These are phyloP conservation scores for Erysimum pusillum DNA, from an alignment of 441 rosid genomes.

Conservation along the genomic window DNA sequence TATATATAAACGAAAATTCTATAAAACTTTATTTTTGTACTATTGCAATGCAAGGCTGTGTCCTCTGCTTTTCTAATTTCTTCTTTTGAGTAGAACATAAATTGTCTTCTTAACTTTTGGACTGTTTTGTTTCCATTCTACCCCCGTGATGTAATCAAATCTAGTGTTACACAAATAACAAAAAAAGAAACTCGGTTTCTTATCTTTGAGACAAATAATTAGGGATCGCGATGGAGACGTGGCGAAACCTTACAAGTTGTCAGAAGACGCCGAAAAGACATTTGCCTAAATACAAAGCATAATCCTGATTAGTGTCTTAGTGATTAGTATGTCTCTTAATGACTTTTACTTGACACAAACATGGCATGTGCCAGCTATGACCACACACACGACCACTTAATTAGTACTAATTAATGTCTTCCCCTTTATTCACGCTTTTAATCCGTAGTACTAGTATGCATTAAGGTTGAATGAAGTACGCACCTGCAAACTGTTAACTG, in stretches of 20 bases:
- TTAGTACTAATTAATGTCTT: background rate
- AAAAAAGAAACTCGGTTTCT: background rate
- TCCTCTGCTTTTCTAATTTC: background rate
- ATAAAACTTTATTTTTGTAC: background rate
- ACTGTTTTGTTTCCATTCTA: constrained; percentile 27
- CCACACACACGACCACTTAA: constrained; percentile 43
- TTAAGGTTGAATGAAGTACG: constrained; percentile 4
- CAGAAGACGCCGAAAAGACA: constrained; percentile 40
- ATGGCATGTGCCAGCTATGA: constrained; percentile 45
- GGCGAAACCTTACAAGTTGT: constrained; percentile 36
- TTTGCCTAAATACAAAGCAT: constrained; percentile 46
- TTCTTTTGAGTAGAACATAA: background rate
- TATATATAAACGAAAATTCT: background rate
- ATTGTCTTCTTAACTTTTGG: constrained; percentile 14
- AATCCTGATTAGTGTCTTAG: constrained; percentile 34
- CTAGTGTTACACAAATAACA: constrained; percentile 22
- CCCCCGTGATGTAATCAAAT: constrained; percentile 42
- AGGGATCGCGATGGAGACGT: constrained; percentile 30
- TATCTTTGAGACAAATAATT: constrained; percentile 15
- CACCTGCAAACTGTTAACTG: constrained; percentile 25
- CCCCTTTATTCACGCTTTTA: constrained; percentile 24
- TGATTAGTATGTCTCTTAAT: constrained; percentile 37
- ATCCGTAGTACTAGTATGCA: background rate
- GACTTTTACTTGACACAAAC: constrained; percentile 26
- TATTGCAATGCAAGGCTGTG: constrained; percentile 20